phyloP scores from a whole-genome alignment of 257 asterid genomes.

The Solanum chmielewskii region DNA sequence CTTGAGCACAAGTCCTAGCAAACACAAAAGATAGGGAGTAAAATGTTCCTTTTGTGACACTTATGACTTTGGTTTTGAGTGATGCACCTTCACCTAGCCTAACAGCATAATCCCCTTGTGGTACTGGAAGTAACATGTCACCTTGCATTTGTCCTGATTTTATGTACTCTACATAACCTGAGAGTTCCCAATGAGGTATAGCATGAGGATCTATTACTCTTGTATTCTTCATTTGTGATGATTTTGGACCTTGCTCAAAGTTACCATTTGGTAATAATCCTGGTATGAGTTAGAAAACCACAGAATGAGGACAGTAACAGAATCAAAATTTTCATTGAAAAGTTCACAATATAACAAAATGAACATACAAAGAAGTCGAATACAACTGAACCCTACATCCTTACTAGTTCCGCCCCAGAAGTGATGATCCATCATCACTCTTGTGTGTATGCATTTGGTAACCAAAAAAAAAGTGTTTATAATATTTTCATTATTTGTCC shows the following conservation, averaged over 20 bases:
- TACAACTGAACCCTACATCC: neutral
- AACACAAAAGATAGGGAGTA: slow-evolving; percentile 5
- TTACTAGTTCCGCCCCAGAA: neutral
- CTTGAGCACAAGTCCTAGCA: slow-evolving; percentile 19
- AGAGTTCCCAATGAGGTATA: slow-evolving; percentile 11
- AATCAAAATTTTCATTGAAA: accelerated
- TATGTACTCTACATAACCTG: slow-evolving; percentile 15
- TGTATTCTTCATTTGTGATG: slow-evolving; percentile 5
- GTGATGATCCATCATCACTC: neutral
- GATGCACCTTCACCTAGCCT: slow-evolving; percentile 14
- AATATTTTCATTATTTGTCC: neutral
- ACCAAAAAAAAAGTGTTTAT: neutral
- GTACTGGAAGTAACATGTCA: slow-evolving; percentile 15
- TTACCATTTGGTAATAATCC: slow-evolving; percentile 15
- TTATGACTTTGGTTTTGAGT: neutral
- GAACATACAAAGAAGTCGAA: neutral
- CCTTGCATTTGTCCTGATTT: slow-evolving; percentile 18
- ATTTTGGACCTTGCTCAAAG: slow-evolving; percentile 15
- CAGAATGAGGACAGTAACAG: neutral
- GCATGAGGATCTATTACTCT: slow-evolving; percentile 4
- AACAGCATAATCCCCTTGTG: slow-evolving; percentile 11
- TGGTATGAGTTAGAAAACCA: neutral
- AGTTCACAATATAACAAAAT: neutral
- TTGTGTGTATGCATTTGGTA: neutral
- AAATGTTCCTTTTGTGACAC: neutral